Conservation (phyloP, 78 protist genomes). For the Emiliania huxleyi region DNA sequence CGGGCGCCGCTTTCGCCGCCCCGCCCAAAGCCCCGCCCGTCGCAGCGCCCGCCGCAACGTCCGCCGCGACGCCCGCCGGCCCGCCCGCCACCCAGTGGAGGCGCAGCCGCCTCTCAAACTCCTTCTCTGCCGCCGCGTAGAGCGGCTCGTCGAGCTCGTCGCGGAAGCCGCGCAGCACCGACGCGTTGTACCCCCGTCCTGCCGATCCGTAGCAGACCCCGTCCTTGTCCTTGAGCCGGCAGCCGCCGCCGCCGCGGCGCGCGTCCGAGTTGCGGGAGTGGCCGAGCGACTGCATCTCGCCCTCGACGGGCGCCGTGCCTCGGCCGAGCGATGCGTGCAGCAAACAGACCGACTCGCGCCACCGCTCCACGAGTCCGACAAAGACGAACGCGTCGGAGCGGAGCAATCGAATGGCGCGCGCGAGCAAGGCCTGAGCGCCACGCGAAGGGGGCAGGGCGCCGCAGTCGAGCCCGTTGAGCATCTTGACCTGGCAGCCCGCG, state of each 20-base stretch:
- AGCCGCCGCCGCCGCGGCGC: background rate
- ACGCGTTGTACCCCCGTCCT: no score
- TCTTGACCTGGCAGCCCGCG: background rate
- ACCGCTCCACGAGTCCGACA: constrained; percentile 1
- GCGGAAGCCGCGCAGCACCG: background rate
- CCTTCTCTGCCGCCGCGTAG: background rate
- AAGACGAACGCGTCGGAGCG: background rate
- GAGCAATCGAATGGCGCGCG: background rate
- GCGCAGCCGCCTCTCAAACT: no score
- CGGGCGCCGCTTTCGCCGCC: no score
- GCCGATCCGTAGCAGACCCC: background rate
- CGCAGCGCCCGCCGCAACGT: no score
- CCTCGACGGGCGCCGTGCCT: background rate
- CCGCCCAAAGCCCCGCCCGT: no score
- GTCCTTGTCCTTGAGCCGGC: background rate
- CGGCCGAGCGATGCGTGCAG: background rate
- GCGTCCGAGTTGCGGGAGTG: background rate
- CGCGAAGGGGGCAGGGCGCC: no score
- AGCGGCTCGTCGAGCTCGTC: background rate
- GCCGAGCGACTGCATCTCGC: background rate
- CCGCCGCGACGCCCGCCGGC: no score
- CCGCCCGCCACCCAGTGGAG: no score
- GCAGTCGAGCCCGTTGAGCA: background rate
- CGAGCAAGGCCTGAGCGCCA: no score
- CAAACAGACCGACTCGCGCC: background rate